These are phyloP conservation scores for Nicotiana rustica DNA, from an alignment of 305 asterid genomes.

Conservation along the genomic window DNA sequence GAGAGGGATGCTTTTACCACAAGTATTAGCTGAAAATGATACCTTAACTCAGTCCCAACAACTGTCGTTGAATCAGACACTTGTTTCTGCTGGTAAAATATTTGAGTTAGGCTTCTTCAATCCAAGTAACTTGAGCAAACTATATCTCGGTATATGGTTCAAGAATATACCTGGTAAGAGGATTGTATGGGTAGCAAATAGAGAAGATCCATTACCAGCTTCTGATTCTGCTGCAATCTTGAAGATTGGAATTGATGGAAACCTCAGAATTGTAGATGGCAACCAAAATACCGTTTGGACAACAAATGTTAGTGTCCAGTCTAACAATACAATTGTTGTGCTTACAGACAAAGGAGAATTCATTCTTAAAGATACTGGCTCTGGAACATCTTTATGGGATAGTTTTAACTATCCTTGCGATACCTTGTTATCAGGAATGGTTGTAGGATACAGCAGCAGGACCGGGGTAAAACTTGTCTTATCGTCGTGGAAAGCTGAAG, in stretches of 20 bases:
- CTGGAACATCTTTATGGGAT: constrained; percentile 34
- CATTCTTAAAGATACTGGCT: constrained; percentile 32
- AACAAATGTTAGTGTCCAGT: constrained; percentile 31
- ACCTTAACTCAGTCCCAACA: constrained; percentile 51
- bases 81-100: constrained; percentile 49
- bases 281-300: constrained; percentile 35
- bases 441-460: neutral
- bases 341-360: constrained; percentile 39
- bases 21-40: constrained; percentile 35
- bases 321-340: constrained; percentile 25
- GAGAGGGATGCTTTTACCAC: neutral
- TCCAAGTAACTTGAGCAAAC: constrained; percentile 39
- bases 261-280: constrained; percentile 49
- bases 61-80: constrained; percentile 49
- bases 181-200: constrained; percentile 71
- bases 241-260: constrained; percentile 51
- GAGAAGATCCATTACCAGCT: constrained; percentile 55
- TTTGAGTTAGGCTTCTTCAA: constrained; percentile 77
- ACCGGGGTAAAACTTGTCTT: neutral
- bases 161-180: constrained; percentile 46
- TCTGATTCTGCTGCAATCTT: constrained; percentile 49
- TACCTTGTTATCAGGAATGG: constrained; percentile 31
- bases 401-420: constrained; percentile 33
- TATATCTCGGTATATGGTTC: constrained; percentile 81
- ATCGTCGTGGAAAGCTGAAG: constrained; percentile 32